Conservation (phyloP, 495 filamentous ascomycete species). For the Aspergillus heteromorphus region DNA sequence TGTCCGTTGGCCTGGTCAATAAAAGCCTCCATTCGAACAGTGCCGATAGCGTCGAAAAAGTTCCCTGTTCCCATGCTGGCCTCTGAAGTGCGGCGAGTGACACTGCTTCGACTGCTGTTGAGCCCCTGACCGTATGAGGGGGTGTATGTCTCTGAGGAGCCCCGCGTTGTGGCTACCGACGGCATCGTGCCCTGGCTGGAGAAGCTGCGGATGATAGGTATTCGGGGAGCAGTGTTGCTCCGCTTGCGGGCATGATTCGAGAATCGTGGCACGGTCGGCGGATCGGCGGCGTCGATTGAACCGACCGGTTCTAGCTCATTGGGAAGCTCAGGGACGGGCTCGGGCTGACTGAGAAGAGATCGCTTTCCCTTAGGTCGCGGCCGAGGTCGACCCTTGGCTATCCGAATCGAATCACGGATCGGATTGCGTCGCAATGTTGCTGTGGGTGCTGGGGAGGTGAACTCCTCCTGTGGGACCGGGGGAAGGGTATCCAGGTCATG, state of each 20-base stretch:
- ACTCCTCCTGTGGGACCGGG: constrained; percentile 49
- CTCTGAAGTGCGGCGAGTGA: constrained; percentile 41
- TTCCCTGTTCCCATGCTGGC: constrained; percentile 38
- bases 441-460: constrained; percentile 31
- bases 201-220: constrained; percentile 71
- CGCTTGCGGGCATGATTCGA: constrained; percentile 72
- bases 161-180: constrained; percentile 40
- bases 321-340: constrained; percentile 33
- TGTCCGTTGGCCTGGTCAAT: constrained; percentile 37
- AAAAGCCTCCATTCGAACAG: constrained; percentile 96
- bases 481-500: constrained; percentile 58
- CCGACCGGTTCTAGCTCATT: constrained; percentile 12
- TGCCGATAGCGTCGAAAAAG: constrained; percentile 69
- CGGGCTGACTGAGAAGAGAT: constrained; percentile 30
- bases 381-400: constrained; percentile 74
- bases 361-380: constrained; percentile 40
- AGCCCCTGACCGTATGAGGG: constrained; percentile 19
- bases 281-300: constrained; percentile 56
- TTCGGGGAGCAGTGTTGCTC: constrained; percentile 72
- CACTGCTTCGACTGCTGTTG: constrained; percentile 36
- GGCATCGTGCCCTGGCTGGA: constrained; percentile 54
- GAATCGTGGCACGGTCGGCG: constrained; percentile 76
- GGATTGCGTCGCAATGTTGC: constrained; percentile 52
- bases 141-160: constrained; percentile 55
- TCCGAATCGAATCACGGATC: constrained; percentile 84